Evolutionary conservation across 2,329 filamentous ascomycete genomes (phyloP).

Genomic region (Metarhizium album): DNA sequence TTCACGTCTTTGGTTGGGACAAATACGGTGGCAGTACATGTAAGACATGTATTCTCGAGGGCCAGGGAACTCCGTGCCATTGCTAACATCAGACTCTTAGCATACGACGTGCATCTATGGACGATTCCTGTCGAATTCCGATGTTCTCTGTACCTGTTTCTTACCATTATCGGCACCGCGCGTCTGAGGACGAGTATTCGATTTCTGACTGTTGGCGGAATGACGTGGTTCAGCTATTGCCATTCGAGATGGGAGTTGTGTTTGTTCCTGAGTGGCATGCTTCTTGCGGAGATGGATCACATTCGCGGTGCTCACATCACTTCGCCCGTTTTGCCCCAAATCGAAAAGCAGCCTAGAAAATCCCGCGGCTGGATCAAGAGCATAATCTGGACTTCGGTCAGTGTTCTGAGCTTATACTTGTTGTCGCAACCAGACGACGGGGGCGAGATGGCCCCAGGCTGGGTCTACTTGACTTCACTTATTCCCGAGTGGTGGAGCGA

Average conservation of each 20-base stretch:
- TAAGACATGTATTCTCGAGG: conserved; percentile 15
- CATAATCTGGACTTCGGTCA: conserved; percentile 29
- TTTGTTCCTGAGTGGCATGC: conserved; percentile 43
- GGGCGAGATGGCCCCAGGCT: conserved; percentile 41
- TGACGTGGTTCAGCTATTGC: conserved; percentile 35
- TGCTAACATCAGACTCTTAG: conserved; percentile 15
- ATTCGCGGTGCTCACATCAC: conserved; percentile 35
- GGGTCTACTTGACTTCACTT: conserved; percentile 33
- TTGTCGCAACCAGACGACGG: conserved; percentile 27
- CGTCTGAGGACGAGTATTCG: conserved; percentile 32
- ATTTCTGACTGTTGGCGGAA: conserved; percentile 27
- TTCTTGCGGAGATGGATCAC: conserved; percentile 43
- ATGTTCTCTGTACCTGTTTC: conserved; percentile 46
- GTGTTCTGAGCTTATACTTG: conserved; percentile 42
- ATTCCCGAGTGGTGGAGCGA: conserved; percentile 40
- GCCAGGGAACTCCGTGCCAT: background rate
- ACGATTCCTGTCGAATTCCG: conserved; percentile 52
- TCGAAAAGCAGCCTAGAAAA: conserved; percentile 10
- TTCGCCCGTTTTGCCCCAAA: conserved; percentile 14
- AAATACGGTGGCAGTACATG: conserved; percentile 34
- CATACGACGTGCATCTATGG: conserved; percentile 50
- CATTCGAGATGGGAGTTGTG: conserved; percentile 43
- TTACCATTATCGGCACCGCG: conserved; percentile 39
- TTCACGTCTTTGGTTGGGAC: conserved; percentile 41
- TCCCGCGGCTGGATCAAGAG: conserved; percentile 7